phyloP scores from a whole-genome alignment of 106 monocot genomes.

The Posidonia australis region DNA sequence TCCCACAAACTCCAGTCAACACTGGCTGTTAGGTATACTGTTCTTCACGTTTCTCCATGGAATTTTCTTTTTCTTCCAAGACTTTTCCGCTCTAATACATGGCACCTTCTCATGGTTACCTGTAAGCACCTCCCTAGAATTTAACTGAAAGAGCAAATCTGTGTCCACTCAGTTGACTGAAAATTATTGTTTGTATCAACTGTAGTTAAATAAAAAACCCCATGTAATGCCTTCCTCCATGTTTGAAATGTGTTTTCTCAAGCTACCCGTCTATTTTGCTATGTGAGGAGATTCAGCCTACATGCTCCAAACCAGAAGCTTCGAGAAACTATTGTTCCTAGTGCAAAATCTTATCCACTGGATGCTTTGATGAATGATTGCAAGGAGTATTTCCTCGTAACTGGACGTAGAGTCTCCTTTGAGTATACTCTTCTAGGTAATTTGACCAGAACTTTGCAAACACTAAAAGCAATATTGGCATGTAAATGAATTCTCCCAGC shows the following conservation, averaged over 20 bases:
- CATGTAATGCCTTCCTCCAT: too few relatives aligned
- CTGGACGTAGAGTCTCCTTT: slow-evolving; percentile 77
- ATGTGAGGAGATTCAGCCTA: slow-evolving; percentile 29
- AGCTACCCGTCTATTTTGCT: neutral
- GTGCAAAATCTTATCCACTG: slow-evolving; percentile 85
- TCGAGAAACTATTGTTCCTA: slow-evolving; percentile 74
- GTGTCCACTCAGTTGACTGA: too few relatives aligned
- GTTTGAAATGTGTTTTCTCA: neutral
- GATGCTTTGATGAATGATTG: slow-evolving; percentile 75
- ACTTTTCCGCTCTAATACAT: neutral
- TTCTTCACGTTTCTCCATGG: neutral
- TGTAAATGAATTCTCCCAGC: neutral
- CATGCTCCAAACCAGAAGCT: slow-evolving; percentile 93
- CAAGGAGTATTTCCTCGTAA: slow-evolving; percentile 62
- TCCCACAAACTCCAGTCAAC: slow-evolving; percentile 96
- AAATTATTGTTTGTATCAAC: too few relatives aligned
- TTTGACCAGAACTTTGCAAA: neutral
- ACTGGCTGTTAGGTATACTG: slow-evolving; percentile 71
- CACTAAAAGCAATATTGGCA: neutral
- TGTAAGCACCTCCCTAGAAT: too few relatives aligned
- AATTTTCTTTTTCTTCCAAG: neutral
- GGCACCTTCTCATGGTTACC: neutral
- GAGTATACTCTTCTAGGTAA: slow-evolving; percentile 94
- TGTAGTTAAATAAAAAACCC: too few relatives aligned
- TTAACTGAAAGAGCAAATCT: too few relatives aligned